Conservation (phyloP, 768 basidiomycete species). For the Agaricus subrufescens region DNA sequence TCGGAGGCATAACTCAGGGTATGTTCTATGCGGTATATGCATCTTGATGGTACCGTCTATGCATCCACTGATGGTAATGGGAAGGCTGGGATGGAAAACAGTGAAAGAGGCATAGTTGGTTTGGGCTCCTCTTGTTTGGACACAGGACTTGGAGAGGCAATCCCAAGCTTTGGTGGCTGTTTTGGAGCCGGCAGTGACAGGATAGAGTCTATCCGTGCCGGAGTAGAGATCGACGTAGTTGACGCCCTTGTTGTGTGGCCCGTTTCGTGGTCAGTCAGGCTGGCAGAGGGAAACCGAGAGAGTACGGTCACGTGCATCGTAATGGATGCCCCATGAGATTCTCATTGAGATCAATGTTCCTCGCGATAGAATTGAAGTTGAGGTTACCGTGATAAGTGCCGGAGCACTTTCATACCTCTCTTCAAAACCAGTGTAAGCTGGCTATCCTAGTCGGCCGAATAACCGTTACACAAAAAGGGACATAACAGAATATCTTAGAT, state of each 20-base stretch:
- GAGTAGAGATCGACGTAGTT: constrained; percentile 99
- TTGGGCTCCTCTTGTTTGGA: constrained; percentile 96
- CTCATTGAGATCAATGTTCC: too few relatives aligned
- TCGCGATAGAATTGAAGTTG: too few relatives aligned
- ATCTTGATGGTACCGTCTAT: constrained; percentile 98
- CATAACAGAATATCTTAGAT: too few relatives aligned
- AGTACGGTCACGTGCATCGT: constrained; percentile 19
- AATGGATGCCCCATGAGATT: too few relatives aligned
- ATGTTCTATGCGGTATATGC: constrained; percentile 93
- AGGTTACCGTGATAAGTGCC: too few relatives aligned
- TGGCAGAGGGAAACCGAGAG: constrained; percentile 79
- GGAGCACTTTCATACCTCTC: too few relatives aligned
- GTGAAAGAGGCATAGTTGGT: constrained; percentile 98
- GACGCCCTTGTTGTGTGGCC: constrained; percentile 98
- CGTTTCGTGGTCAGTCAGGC: constrained; percentile 80
- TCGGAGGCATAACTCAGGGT: constrained; percentile 94
- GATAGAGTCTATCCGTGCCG: constrained; percentile 93
- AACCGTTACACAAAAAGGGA: too few relatives aligned
- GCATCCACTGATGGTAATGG: constrained; percentile 88
- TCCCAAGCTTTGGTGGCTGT: constrained; percentile 99
- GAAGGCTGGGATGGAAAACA: constrained; percentile 92
- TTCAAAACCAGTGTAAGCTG: too few relatives aligned
- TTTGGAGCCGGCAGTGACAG: constrained; percentile 96
- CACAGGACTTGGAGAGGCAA: constrained; percentile 96
- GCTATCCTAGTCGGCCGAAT: too few relatives aligned